A percentile compares a stretch with the other conserved stretches of the same genome.
Conservation (phyloP, 441 rosid species). For the Adansonia madagascariensis region DNA sequence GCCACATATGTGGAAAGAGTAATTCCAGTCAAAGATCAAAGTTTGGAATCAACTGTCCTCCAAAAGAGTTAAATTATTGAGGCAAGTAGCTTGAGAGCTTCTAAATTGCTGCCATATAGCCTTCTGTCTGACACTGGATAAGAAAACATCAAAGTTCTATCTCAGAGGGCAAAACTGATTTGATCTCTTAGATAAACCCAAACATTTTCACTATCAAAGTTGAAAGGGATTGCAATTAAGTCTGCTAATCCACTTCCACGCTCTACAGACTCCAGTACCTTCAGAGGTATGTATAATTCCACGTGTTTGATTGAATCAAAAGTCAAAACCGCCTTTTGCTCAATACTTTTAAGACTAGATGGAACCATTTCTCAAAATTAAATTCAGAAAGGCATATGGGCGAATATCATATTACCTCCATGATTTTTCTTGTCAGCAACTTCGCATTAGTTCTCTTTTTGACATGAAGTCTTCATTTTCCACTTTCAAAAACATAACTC, state of each 20-base stretch:
- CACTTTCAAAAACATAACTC: background rate
- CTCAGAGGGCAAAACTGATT: background rate
- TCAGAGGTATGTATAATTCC: background rate
- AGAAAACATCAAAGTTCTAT: background rate
- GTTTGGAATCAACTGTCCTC: background rate
- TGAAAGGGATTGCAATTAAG: background rate
- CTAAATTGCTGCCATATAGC: background rate
- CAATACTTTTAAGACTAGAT: background rate
- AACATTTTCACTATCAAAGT: background rate
- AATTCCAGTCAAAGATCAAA: background rate
- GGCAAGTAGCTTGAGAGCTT: background rate
- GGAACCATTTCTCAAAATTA: background rate
- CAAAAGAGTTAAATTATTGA: background rate
- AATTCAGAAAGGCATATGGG: background rate
- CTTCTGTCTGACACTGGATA: background rate
- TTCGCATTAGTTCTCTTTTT: background rate
- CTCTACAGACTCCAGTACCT: background rate
- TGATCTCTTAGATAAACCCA: background rate
- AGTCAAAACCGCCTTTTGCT: background rate
- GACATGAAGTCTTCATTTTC: background rate
- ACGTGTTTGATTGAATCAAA: background rate
- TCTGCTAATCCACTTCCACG: background rate
- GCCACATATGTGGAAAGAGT: background rate
- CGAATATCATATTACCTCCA: background rate
- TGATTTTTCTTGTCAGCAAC: background rate